Percentiles rank a stretch among this genome's conserved stretches.
Conservation (phyloP, 148 eudicot species). For the Amaranthus hypochondriacus region DNA sequence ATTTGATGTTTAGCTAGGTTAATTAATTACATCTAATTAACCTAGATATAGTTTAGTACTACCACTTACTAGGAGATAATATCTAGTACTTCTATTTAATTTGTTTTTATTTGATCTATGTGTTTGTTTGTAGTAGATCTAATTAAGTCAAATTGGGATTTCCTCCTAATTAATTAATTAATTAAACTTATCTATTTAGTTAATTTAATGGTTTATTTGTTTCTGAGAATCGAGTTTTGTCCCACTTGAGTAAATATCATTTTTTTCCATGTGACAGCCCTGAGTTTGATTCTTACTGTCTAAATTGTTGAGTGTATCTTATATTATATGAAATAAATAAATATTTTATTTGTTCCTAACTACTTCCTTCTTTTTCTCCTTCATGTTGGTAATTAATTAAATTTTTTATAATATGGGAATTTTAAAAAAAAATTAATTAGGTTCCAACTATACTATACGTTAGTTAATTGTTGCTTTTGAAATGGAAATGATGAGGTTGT, state of each 20-base stretch:
- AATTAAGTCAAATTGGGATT: constrained; percentile 13
- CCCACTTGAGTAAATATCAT: too few relatives aligned
- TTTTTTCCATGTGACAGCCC: too few relatives aligned
- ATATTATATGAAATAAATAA: too few relatives aligned
- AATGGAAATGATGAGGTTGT: constrained; percentile 27
- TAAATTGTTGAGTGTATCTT: too few relatives aligned
- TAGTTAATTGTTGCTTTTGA: constrained; percentile 13
- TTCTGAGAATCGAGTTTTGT: neutral
- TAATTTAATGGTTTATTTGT: neutral
- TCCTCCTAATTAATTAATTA: neutral
- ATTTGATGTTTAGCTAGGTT: neutral
- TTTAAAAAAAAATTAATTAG: neutral
- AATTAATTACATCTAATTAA: constrained; percentile 10
- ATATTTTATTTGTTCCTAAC: neutral
- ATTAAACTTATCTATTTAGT: neutral
- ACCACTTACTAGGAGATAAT: constrained; percentile 3
- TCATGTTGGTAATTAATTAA: neutral
- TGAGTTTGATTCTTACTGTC: too few relatives aligned
- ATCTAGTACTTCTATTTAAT: neutral
- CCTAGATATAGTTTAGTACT: neutral
- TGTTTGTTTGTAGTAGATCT: constrained; percentile 10
- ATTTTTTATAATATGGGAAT: neutral
- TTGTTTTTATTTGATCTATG: constrained; percentile 3
- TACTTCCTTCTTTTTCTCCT: neutral
- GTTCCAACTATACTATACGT: neutral